phyloP scores from a whole-genome alignment of 352 stramenopile genomes.

The Pythium catenulatum region DNA sequence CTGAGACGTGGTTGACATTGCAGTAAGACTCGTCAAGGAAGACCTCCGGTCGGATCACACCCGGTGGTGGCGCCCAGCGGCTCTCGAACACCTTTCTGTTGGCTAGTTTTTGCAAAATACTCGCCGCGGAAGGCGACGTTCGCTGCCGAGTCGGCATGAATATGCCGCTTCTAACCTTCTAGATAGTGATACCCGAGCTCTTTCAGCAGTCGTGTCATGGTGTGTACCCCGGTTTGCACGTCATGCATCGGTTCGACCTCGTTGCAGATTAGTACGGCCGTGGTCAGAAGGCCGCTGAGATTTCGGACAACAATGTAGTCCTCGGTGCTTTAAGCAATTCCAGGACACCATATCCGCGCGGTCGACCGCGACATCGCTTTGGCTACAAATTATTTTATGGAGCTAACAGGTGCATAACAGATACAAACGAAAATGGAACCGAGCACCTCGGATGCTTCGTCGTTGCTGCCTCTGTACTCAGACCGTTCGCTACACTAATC shows the following conservation, averaged over 20 bases:
- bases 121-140: no score
- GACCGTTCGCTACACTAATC: no score
- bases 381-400: background rate
- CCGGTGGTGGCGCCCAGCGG: no score
- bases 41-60: constrained; percentile 31
- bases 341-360: background rate
- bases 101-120: no score
- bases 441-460: background rate
- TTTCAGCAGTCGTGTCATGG: constrained; percentile 14
- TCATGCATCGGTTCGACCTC: background rate
- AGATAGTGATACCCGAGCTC: no score
- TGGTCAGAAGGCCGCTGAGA: constrained; percentile 34
- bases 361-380: background rate
- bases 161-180: no score
- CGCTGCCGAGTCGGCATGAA: no score
- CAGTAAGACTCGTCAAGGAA: constrained; percentile 57
- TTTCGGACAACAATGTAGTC: constrained; percentile 21
- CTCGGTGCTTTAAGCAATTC: constrained; percentile 14
- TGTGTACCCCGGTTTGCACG: background rate
- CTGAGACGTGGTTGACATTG: constrained; percentile 46
- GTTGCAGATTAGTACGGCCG: constrained; percentile 9
- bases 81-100: no score
- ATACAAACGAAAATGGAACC: background rate
- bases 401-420: background rate
- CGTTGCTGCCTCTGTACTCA: background rate